These are phyloP conservation scores for Boletellus sp. DNA, from an alignment of 1,284 basidiomycete species.

Conservation along the genomic window DNA sequence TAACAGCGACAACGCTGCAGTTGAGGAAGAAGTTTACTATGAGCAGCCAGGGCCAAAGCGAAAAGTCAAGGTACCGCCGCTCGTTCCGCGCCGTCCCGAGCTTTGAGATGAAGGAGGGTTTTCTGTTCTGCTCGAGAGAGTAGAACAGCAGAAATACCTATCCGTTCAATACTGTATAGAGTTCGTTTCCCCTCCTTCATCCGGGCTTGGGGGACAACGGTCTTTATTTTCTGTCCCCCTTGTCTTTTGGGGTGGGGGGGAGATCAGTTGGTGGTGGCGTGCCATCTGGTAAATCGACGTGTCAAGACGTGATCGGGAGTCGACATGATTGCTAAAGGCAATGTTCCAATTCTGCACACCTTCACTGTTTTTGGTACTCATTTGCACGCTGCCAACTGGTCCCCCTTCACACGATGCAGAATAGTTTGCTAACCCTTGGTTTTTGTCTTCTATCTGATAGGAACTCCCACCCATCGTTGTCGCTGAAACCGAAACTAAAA, in stretches of 20 bases:
- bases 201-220: conserved; percentile 82
- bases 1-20: conserved; percentile 59
- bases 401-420: conserved; percentile 33
- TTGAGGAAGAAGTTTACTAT: conserved; percentile 79
- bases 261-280: conserved; percentile 39
- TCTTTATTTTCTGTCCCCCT: conserved; percentile 67
- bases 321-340: conserved; percentile 40
- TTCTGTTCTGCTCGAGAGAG: conserved; percentile 39
- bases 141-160: conserved; percentile 26
- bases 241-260: conserved; percentile 49
- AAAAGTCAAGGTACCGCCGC: conserved; percentile 84
- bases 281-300: conserved; percentile 27
- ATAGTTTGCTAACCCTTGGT: conserved; percentile 32
- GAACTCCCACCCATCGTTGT: conserved; percentile 62
- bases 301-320: conserved; percentile 37
- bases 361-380: conserved; percentile 18
- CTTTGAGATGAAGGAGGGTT: conserved; percentile 85
- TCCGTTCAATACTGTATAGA: conserved; percentile 46
- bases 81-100: conserved; percentile 78
- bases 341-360: conserved; percentile 10
- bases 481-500: conserved; percentile 65
- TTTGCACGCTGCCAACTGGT: conserved; percentile 36
- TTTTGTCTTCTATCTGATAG: conserved; percentile 36
- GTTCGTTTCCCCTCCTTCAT: conserved; percentile 81
- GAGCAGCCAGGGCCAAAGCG: conserved; percentile 63